Evolutionary conservation across 2,329 filamentous ascomycete genomes (phyloP), one percentile per base, ranked within the genome.

Genomic region (Stemphylium lycopersici): DNA sequence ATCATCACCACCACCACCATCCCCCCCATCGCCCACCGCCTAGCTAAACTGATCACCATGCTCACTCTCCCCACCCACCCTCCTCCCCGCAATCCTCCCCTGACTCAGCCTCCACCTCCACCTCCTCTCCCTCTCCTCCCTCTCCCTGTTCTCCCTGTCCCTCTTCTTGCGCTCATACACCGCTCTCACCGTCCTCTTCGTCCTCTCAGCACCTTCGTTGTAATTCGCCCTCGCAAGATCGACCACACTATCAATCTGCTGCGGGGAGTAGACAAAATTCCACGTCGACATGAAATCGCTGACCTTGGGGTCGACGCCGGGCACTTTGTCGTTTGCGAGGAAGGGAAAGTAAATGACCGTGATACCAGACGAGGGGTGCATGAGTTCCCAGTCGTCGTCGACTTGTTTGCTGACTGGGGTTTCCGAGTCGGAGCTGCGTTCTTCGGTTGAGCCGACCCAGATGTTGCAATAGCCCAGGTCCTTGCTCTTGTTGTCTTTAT

Each of bases 261-360:
- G 88, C 0, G 92, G 88, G 2, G 90, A 96, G 74, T 98, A 99
- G 26, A 97, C 87, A 72, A 98, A 98, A 72, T 99, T 99, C 95
- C 95, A 99, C 0, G 95, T 99, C 63, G 87, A 91, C 80, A 98
- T 86, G 76, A 92, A 98, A 56, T 96, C 91, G 48, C 86, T 90
- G 2, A 84, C 85, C 20, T 87, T 87, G 0, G 95, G 95, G 63
- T 96, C 89, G n/a, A 98, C 88, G 38, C 86, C 90, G 0, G 87
- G 84, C 0, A 91, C 88, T 56, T 89, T 88, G 0, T 88, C 83
- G 72, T 99, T 98, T 24, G 89, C 85, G 12, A 98, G 80, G 58
- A 97, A 88, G 0, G 95, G 95, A 67, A 97, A 88, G 77, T 99
- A 99, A 13, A 96, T 82, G 3, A 99, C 87, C 0, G 93, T 85